These are phyloP conservation scores for Epichloe glyceriae DNA, from an alignment of 2,329 filamentous ascomycete species.

Conservation along the genomic window DNA sequence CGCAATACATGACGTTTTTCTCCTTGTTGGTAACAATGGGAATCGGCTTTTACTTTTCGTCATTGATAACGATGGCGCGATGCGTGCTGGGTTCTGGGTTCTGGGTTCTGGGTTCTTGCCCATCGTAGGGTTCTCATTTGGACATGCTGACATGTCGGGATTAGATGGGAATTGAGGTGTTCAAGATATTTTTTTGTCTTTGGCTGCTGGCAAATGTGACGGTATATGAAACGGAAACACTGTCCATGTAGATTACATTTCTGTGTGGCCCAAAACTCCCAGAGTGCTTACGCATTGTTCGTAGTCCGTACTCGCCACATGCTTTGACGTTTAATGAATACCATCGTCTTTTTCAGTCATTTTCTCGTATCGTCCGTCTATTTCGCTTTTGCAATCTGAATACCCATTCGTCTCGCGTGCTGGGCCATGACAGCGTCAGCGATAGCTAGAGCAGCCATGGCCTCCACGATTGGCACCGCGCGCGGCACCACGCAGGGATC, in stretches of 20 bases:
- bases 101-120: too few species aligned
- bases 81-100: too few species aligned
- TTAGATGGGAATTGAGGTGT: too few species aligned
- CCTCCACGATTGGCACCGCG: conserved; percentile 79
- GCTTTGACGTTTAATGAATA: neutral
- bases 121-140: too few species aligned
- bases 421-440: conserved; percentile 83
- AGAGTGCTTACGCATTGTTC: neutral
- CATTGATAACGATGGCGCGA: too few species aligned
- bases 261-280: neutral
- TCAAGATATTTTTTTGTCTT: too few species aligned
- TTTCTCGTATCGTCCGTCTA: neutral
- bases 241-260: neutral
- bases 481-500: conserved; percentile 87
- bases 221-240: neutral
- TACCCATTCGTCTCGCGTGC: conserved; percentile 42
- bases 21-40: neutral
- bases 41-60: neutral
- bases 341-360: neutral
- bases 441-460: conserved; percentile 77
- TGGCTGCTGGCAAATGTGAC: neutral
- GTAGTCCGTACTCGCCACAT: too few species aligned
- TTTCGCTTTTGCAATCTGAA: conserved; percentile 9
- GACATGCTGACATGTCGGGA: too few species aligned
- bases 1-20: neutral